Evolutionary conservation across 768 basidiomycete species (phyloP), one percentile per base, ranked within the genome.

Genomic region (Tricholoma terreum): DNA sequence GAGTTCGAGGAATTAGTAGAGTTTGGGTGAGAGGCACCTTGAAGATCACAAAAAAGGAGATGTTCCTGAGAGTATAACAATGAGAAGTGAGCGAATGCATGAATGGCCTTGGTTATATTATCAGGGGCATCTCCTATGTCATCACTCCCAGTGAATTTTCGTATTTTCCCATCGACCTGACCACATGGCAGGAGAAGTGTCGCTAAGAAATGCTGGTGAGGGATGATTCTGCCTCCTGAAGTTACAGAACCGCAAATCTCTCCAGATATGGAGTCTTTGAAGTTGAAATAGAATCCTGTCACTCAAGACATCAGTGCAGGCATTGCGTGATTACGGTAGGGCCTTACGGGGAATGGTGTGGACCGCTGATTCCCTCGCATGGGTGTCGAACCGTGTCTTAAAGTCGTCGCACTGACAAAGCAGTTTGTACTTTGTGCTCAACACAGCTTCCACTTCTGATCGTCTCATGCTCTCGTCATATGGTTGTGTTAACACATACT

Each of bases 71-170:
- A 64, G 58, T 67, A 69, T 2, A 67, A n/a, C 12, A 60, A 53
- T 5, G 62, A 54, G 54, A 68, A 72, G 57, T 69, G 69, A n/a
- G 63, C 50, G 54, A 69, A 69, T 2, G 67, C 69, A 56, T 71
- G 69, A 19, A 70, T 52, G 6, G 64, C 65, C 35, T 59, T 50
- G 5, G 64, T 67, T 9, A 71, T 55, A 58, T 64, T 35, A 40
- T 70, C 60, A 40, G 34, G 34, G 0, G 66, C 62, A 10, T 58
- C 33, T 4, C 67, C 64, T 31, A 70, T 30, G 8, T 59, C 24
- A 9, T 63, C 63, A 50, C 67, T 72, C 6, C 70, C 67, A 17
- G 69, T 71, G 46, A 66, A 72, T 58, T 71, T 72, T 30, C 50
- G 46, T 21, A 72, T 45, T 12, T 40, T 48, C 8, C 22, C 52